Evolutionary conservation across 129 eudicot genomes (phyloP), one percentile per base, ranked within the genome.

Genomic region (Chrysanthemum lavandulifolium): DNA sequence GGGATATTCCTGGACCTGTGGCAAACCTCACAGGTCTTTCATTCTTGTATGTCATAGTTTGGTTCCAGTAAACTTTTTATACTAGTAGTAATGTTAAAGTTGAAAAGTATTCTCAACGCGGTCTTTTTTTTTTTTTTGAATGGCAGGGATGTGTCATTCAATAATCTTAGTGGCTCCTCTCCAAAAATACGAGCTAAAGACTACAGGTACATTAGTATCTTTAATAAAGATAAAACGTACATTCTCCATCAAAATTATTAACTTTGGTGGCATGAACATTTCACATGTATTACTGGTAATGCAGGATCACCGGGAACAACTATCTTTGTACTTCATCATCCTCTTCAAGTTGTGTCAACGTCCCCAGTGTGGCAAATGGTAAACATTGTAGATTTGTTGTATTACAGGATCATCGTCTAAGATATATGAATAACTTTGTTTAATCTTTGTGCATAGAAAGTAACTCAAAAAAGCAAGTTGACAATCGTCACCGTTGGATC

Each of bases 11-110:
- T 49, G 76, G 79, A 76, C 69, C 83, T 52, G 97, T 94, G 80
- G 97, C 97, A 23, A 81, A 81, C 88, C 99, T 90, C 82, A 70
- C 94, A 77, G 97, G 97, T 82, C 97, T 94, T 81, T 86, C 96
- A 65, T 88, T 94, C 96, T 90, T 94, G 99, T 94, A 88, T 74
- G 99, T 94, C 48, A 18, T 33, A 75, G 13, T 11, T 70, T 27
- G 21, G 51, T 23, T 65, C 47, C 10, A 40, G 10, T 40, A 40
- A 40, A 40, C 47, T 40, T 40, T 5, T 7, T 40, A 40, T 40
- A 31, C 33, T 29, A 29, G 33, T 29, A 40, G 10, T 40, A 40
- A 40, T 40, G 47, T 40, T 40, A 40, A 40, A 40, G 2, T 40
- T 8, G 47, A 40, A 40, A 40, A 40, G 47, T 6, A 40, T 40